Base-by-base conservation (phyloP, 371 early-diverging fungal species). In the Mucor velutinosus region DNA sequence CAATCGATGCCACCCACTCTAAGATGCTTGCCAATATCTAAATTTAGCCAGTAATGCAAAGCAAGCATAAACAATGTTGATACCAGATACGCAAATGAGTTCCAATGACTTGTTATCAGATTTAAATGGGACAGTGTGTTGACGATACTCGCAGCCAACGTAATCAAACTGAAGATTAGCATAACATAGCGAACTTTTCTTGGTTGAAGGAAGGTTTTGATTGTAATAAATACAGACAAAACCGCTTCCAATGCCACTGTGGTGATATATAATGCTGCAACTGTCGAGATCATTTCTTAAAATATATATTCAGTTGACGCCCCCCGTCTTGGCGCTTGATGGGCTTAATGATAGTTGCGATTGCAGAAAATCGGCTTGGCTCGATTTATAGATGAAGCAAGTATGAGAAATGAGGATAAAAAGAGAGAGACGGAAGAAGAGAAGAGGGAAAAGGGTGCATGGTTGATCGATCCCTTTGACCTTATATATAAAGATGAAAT, bases 11-110 rank as follows among this genome's bases (percentile, higher is more conserved):
- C 45, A 2, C 29, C 12, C 7, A 41, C 39, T 55, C 66, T 49
- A 14, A 73, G 53, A 8, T 58, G 45, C 25, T 32, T 37, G 15
- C 67, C 74, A 23, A 74, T 61, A 60, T 74, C 70, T 33, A 74
- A 19, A 12, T 49, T 64, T 11, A 74, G 55, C 45, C 65, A 70
- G 33, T 66, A 64, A 33, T 70, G 70, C 33, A 74, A 29, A 15
- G 62, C 30, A 4, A 74, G 21, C 66, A 70, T 66, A 17, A 69
- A 53, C 14, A 60, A 14, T 1, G 67, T 74, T 5, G 62, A 58
- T 25, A 61, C 5, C 0, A 69, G 59, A 21, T 74, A 70, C 14
- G 49, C 25, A 19, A 73, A 55, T 25, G 74, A 51, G 21, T 73
- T 73, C 74, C 74, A 74, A 39, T 65, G 60, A 15, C 32, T 49